Evolutionary conservation across 495 filamentous ascomycete genomes (phyloP).

Genomic region (Lichina pygmaea): DNA sequence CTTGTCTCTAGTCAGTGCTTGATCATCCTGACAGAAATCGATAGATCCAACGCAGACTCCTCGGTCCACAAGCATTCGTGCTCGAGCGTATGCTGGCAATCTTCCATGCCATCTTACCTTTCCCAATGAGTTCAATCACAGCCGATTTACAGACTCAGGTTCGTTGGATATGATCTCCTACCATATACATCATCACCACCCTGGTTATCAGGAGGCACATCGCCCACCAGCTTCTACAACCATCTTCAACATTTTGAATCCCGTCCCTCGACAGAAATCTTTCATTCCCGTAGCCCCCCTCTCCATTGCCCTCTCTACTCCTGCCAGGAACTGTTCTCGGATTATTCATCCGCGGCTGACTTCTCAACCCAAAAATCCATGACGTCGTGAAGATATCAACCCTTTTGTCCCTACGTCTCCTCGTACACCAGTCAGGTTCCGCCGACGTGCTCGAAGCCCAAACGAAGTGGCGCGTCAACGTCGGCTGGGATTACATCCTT

Average conservation of each 20-base stretch:
- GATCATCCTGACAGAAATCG: constrained; percentile 1
- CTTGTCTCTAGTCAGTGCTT: too few relatives aligned
- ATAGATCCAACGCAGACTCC: constrained; percentile 34
- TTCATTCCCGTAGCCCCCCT: not conserved
- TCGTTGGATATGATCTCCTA: not conserved
- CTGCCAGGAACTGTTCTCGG: too few relatives aligned
- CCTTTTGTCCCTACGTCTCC: constrained; percentile 45
- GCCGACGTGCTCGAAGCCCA: constrained; percentile 33
- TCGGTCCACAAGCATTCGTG: constrained; percentile 57
- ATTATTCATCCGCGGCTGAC: too few relatives aligned
- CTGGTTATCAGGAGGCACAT: too few relatives aligned
- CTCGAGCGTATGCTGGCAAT: constrained; percentile 75
- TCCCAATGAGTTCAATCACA: constrained; percentile 23
- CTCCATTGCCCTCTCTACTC: too few relatives aligned
- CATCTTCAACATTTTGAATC: too few relatives aligned
- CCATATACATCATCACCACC: too few relatives aligned
- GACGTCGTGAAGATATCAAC: constrained; percentile 32
- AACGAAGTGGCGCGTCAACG: constrained; percentile 45
- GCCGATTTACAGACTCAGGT: constrained; percentile 19
- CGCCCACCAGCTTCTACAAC: too few relatives aligned
- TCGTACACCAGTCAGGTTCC: constrained; percentile 29
- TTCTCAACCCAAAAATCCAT: too few relatives aligned
- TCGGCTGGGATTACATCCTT: constrained; percentile 46
- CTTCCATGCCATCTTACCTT: constrained; percentile 49
- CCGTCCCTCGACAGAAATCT: too few relatives aligned